Percentiles rank a stretch among this genome's conserved stretches.
Conservation (phyloP, 345 rosid genomes). For the Heritiera fomes region DNA sequence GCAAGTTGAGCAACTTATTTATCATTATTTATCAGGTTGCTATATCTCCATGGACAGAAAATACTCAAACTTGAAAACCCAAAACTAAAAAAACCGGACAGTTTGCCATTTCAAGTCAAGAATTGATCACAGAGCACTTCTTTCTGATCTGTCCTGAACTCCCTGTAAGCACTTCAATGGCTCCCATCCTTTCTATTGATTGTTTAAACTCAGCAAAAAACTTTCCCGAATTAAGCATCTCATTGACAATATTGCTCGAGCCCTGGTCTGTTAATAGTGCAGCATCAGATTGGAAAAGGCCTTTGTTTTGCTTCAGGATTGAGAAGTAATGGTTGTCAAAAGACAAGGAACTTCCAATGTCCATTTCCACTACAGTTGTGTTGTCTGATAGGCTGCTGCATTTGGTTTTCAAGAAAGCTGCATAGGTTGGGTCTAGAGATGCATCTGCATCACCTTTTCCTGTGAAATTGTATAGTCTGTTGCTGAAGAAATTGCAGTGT, state of each 20-base stretch:
- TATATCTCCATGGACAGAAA: too few relatives aligned
- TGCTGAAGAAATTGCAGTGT: slow-evolving; percentile 46
- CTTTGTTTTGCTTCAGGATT: slow-evolving; percentile 41
- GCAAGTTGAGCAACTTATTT: too few relatives aligned
- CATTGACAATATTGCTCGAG: slow-evolving; percentile 24
- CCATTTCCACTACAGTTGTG: slow-evolving; percentile 47
- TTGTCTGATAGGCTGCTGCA: slow-evolving; percentile 34
- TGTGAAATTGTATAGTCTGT: slow-evolving; percentile 67
- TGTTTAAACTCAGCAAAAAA: slow-evolving; percentile 50
- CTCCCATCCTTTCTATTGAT: slow-evolving; percentile 57
- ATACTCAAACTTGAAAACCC: background rate
- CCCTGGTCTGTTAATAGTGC: slow-evolving; percentile 43
- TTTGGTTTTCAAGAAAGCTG: slow-evolving; percentile 35
- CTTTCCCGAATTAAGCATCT: slow-evolving; percentile 19
- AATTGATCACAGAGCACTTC: slow-evolving; percentile 41
- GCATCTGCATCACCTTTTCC: slow-evolving; percentile 60
- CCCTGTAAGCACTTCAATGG: slow-evolving; percentile 40
- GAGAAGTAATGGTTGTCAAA: slow-evolving; percentile 52
- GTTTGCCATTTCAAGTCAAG: background rate
- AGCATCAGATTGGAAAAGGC: slow-evolving; percentile 60
- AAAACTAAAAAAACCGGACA: background rate
- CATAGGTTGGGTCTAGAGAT: slow-evolving; percentile 39
- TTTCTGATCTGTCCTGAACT: slow-evolving; percentile 51
- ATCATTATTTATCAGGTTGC: too few relatives aligned
- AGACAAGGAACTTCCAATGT: slow-evolving; percentile 43